A percentile compares a stretch with the other conserved stretches of the same genome.
phyloP scores from a whole-genome alignment of 495 filamentous ascomycete species.

The Neurospora sp. region DNA sequence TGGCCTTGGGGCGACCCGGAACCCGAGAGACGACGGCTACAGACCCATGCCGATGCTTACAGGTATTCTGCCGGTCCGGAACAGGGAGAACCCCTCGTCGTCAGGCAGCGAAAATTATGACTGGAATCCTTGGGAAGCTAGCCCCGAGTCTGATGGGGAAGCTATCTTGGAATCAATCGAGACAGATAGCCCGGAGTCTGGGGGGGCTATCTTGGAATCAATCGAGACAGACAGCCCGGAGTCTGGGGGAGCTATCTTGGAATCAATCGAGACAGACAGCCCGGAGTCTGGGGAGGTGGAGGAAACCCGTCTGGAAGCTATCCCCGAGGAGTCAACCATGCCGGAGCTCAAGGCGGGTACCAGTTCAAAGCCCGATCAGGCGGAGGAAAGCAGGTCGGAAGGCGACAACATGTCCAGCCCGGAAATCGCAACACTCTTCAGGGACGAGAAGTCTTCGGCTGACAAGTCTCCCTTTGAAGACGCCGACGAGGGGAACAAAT shows the following conservation, averaged over 20 bases:
- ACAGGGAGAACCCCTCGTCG: neutral
- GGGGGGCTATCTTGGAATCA: neutral
- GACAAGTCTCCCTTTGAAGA: neutral
- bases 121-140: neutral
- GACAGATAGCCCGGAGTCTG: neutral
- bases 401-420: neutral
- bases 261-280: neutral
- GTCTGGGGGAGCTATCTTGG: neutral
- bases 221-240: neutral
- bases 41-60: neutral
- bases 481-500: neutral
- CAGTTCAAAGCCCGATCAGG: neutral
- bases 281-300: neutral
- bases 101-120: neutral
- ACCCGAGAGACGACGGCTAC: neutral
- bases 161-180: neutral
- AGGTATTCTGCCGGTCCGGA: neutral
- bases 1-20: neutral
- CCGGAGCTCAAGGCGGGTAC: neutral
- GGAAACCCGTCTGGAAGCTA: neutral
- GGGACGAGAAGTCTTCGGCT: neutral
- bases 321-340: neutral
- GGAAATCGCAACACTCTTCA: neutral
- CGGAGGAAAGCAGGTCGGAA: neutral
- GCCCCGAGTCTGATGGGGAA: neutral